These are phyloP conservation scores for Grammothele lineata DNA, from an alignment of 768 basidiomycete genomes.

Conservation along the genomic window DNA sequence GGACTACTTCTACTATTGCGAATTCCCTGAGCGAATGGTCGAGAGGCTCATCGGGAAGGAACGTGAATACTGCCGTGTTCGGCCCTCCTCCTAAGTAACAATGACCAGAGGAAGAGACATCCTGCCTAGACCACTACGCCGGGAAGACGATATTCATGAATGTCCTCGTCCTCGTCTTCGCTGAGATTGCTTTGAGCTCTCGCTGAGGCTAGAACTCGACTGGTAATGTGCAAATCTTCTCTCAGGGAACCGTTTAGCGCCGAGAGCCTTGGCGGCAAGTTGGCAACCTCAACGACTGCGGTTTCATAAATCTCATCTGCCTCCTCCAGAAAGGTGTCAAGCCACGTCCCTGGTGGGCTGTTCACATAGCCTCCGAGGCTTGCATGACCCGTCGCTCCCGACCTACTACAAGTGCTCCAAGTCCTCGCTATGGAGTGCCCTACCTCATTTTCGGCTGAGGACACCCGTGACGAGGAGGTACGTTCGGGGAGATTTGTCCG, in stretches of 20 bases:
- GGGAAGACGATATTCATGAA: slow-evolving; percentile 99
- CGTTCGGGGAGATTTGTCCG: slow-evolving; percentile 8
- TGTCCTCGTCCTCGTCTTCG: slow-evolving; percentile 91
- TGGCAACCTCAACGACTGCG: slow-evolving; percentile 99
- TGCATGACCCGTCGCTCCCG: slow-evolving; percentile 36
- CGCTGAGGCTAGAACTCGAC: slow-evolving; percentile 96
- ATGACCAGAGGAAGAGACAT: slow-evolving; percentile 97
- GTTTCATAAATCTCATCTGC: slow-evolving; percentile 98
- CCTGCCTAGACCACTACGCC: slow-evolving; percentile 98
- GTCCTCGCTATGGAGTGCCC: slow-evolving; percentile 98
- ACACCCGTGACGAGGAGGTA: slow-evolving; percentile 98
- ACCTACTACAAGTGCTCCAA: slow-evolving; percentile 91
- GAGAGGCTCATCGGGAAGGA: slow-evolving; percentile 99
- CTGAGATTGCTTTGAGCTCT: slow-evolving; percentile 84
- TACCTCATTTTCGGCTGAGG: slow-evolving; percentile 94
- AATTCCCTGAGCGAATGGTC: slow-evolving; percentile 87
- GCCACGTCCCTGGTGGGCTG: too few species aligned
- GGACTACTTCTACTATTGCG: slow-evolving; percentile 69
- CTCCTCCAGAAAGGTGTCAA: slow-evolving; percentile 97
- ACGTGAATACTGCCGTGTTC: slow-evolving; percentile 73
- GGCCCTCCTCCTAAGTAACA: slow-evolving; percentile 79
- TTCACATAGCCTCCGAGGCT: too few species aligned
- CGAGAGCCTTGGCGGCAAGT: slow-evolving; percentile 98
- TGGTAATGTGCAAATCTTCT: slow-evolving; percentile 95
- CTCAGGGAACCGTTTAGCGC: slow-evolving; percentile 99